A percentile compares a stretch with the other conserved stretches of the same genome.
Evolutionary conservation across 768 basidiomycete species (phyloP).

Genomic region (Suillus tomentosus): DNA sequence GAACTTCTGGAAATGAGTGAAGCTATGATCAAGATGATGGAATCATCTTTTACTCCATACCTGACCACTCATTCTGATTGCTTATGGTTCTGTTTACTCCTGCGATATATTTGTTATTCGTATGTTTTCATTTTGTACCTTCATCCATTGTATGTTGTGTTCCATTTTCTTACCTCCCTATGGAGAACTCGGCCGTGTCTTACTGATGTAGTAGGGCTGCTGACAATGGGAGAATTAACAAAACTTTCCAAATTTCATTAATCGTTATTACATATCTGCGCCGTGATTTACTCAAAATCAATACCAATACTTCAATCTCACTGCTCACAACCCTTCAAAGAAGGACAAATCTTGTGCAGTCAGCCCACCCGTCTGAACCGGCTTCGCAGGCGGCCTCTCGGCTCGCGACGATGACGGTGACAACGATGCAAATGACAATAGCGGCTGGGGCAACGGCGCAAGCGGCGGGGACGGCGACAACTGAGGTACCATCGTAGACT

Average conservation of each 20-base stretch:
- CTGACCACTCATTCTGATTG: not conserved
- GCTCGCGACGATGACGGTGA: slow-evolving; percentile 20
- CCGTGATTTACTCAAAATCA: too few species aligned
- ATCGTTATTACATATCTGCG: not conserved
- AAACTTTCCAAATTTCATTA: not conserved
- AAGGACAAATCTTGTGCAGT: slow-evolving; percentile 87
- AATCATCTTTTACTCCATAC: slow-evolving; percentile 14
- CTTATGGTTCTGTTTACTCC: not conserved
- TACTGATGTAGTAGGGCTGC: not conserved
- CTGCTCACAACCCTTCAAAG: slow-evolving; percentile 69
- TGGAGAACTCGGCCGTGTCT: not conserved
- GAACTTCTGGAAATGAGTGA: slow-evolving; percentile 18
- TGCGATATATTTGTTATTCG: not conserved
- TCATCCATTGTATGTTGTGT: not conserved
- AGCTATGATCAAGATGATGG: not conserved
- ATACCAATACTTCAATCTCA: slow-evolving; percentile 1
- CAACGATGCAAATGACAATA: slow-evolving; percentile 23
- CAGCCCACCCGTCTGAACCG: slow-evolving; percentile 51
- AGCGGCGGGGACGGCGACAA: slow-evolving; percentile 24
- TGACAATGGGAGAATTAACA: not conserved
- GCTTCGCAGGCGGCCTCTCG: slow-evolving; percentile 20
- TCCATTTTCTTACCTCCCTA: not conserved
- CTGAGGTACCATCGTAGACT: slow-evolving; percentile 13
- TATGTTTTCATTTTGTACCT: not conserved
- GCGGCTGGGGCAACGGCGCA: slow-evolving; percentile 14